phyloP scores from a whole-genome alignment of 768 basidiomycete genomes.

The Chalciporus pseudorubinellus region DNA sequence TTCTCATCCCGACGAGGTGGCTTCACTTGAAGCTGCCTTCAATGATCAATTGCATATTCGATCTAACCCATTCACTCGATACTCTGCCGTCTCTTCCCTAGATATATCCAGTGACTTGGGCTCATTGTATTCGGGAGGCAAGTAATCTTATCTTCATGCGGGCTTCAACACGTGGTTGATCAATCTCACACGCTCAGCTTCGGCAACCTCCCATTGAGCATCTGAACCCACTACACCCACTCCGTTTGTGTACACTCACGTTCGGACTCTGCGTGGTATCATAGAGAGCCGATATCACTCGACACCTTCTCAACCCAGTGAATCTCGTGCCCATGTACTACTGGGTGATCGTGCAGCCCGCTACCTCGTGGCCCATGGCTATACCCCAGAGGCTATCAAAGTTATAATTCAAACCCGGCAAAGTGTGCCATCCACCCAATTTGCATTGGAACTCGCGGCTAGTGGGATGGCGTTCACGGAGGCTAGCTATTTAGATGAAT shows the following conservation, averaged over 20 bases:
- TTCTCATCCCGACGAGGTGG: too few species aligned
- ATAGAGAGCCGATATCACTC: not conserved
- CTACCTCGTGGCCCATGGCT: not conserved
- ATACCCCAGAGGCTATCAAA: not conserved
- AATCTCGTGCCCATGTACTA: not conserved
- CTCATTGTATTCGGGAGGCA: too few species aligned
- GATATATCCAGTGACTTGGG: too few species aligned
- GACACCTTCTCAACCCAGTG: not conserved
- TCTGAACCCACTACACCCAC: too few species aligned
- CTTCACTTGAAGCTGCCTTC: too few species aligned
- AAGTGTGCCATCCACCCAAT: not conserved
- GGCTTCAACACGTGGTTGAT: too few species aligned
- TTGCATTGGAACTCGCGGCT: not conserved
- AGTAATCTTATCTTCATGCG: too few species aligned
- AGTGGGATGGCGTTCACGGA: not conserved
- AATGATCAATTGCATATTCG: too few species aligned
- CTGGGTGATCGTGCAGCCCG: not conserved
- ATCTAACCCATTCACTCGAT: too few species aligned
- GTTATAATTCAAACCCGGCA: not conserved
- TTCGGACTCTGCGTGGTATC: not conserved
- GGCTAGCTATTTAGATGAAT: not conserved
- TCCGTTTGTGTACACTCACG: not conserved
- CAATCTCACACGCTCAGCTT: too few species aligned
- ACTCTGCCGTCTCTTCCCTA: too few species aligned
- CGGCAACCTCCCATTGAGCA: too few species aligned